Evolutionary conservation across 257 asterid species (phyloP).

Genomic region (Gardenia jasminoides): DNA sequence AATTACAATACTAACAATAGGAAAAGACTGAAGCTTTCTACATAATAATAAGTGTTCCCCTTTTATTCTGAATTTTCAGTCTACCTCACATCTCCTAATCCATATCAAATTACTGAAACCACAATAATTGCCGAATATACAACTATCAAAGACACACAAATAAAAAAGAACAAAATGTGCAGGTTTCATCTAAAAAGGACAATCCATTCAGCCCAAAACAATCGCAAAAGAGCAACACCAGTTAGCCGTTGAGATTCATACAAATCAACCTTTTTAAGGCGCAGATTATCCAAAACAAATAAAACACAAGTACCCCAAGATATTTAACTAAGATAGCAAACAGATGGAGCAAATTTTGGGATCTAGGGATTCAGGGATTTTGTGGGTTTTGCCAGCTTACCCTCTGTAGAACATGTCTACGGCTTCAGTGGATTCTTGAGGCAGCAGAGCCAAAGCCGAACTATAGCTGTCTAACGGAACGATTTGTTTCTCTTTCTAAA

Average conservation of each 20-base stretch:
- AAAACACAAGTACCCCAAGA: neutral
- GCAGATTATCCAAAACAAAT: neutral
- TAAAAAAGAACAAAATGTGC: no score
- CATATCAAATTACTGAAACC: no score
- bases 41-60: no score
- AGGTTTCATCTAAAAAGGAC: neutral
- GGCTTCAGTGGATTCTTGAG: neutral
- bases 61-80: no score
- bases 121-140: no score
- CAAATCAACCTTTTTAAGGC: neutral
- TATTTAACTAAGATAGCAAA: neutral
- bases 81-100: no score
- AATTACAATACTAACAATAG: no score
- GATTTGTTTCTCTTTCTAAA: no score
- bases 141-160: no score
- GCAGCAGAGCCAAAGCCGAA: neutral
- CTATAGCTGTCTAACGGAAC: no score
- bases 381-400: conserved; percentile 17
- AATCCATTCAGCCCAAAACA: neutral
- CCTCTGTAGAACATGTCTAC: conserved; percentile 35
- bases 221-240: neutral
- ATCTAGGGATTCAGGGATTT: neutral
- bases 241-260: neutral
- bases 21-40: no score
- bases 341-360: neutral